These are phyloP conservation scores for Coemansia sp. DNA, from an alignment of 192 early-diverging fungal species.

Conservation along the genomic window DNA sequence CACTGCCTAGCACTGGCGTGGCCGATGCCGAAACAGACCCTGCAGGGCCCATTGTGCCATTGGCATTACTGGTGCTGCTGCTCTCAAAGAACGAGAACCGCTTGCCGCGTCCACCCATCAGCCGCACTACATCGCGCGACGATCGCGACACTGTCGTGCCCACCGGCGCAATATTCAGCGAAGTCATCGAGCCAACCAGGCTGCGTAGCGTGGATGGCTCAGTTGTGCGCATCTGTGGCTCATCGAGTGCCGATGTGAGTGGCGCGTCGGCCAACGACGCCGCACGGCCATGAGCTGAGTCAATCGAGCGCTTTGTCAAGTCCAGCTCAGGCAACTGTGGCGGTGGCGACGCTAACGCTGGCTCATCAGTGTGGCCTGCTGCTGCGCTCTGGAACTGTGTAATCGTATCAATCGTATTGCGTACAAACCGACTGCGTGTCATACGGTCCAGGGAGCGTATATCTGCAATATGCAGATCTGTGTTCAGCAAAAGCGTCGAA, in stretches of 20 bases:
- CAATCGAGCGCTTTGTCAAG: conserved; percentile 41
- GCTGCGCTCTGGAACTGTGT: conserved; percentile 43
- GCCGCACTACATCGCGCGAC: conserved; percentile 51
- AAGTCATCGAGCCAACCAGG: conserved; percentile 51
- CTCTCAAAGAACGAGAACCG: conserved; percentile 54
- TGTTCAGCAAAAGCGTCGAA: conserved; percentile 86
- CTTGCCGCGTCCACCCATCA: conserved; percentile 54
- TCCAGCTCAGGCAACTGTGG: conserved; percentile 56
- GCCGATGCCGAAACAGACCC: background rate
- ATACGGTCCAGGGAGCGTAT: conserved; percentile 65
- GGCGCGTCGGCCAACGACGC: conserved; percentile 8
- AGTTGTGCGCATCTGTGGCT: background rate
- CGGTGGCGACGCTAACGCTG: conserved; percentile 17
- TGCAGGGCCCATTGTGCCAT: background rate
- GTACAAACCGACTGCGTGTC: conserved; percentile 70
- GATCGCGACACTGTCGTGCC: conserved; percentile 36
- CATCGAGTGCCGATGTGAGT: background rate
- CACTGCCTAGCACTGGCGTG: conserved; percentile 19
- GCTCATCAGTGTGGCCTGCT: background rate
- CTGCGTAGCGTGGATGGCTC: conserved; percentile 35
- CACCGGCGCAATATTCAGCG: conserved; percentile 31
- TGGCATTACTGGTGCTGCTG: conserved; percentile 23
- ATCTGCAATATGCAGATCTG: conserved; percentile 89
- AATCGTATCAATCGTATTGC: conserved; percentile 67
- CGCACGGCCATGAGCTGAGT: conserved; percentile 17